phyloP scores from a whole-genome alignment of 768 basidiomycete species.

The Kockovaella imperatae region DNA sequence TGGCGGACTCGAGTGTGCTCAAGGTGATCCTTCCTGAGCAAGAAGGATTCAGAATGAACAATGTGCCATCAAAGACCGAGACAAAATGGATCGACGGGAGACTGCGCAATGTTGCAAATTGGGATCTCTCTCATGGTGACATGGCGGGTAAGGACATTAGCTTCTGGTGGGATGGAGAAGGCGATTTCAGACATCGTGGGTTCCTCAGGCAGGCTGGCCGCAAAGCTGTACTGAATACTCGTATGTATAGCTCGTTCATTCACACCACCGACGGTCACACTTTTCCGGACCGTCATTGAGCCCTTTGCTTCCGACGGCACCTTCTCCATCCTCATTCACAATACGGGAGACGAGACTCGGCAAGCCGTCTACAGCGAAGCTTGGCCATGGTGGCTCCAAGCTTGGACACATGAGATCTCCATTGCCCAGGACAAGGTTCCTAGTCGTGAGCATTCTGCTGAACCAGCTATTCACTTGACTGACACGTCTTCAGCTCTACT shows the following conservation, averaged over 20 bases:
- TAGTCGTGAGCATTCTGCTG: conserved; percentile 7
- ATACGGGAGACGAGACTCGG: conserved; percentile 50
- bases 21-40: conserved; percentile 21
- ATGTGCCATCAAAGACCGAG: neutral
- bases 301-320: conserved; percentile 67
- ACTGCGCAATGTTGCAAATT: conserved; percentile 13
- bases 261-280: conserved; percentile 53
- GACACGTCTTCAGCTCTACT: conserved; percentile 52
- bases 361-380: conserved; percentile 73
- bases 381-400: conserved; percentile 85
- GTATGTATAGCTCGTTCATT: conserved; percentile 34
- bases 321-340: conserved; percentile 61
- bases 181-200: conserved; percentile 30
- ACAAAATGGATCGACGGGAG: conserved; percentile 27
- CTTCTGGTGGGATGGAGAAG: conserved; percentile 33
- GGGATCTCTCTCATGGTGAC: conserved; percentile 19
- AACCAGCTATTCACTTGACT: neutral
- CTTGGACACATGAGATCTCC: conserved; percentile 72
- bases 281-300: conserved; percentile 65
- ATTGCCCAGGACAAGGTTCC: conserved; percentile 44
- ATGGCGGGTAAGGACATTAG: conserved; percentile 23
- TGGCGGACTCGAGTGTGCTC: conserved; percentile 21
- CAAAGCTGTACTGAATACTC: neutral
- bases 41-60: neutral
- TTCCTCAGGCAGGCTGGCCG: neutral